These are phyloP conservation scores for Knoxdaviesia capensis DNA, from an alignment of 2,329 filamentous ascomycete genomes.

Conservation along the genomic window DNA sequence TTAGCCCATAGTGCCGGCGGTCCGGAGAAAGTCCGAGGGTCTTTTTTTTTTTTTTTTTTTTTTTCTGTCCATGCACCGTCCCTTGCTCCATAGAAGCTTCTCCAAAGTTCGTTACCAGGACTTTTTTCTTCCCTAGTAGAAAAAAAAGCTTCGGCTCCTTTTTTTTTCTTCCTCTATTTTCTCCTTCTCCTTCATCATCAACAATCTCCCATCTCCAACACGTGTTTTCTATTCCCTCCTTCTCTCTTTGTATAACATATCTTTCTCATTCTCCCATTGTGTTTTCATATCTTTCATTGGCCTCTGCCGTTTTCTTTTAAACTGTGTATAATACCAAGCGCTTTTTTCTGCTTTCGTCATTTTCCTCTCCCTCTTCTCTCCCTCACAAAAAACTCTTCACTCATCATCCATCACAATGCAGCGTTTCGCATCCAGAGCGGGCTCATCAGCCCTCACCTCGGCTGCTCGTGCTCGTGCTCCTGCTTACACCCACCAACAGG, in stretches of 20 bases:
- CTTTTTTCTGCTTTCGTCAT: constrained; percentile 8
- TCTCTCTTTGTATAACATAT: constrained; percentile 3
- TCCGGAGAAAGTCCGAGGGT: too few species aligned
- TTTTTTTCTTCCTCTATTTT: background rate
- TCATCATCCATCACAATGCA: constrained; percentile 51
- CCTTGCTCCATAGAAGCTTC: constrained; percentile 6
- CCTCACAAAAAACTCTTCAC: constrained; percentile 8
- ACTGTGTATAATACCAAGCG: constrained; percentile 5
- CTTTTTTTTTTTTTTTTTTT: too few species aligned
- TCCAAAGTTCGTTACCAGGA: constrained; percentile 5
- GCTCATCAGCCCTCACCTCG: constrained; percentile 62
- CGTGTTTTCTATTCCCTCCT: background rate
- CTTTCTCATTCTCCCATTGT: constrained; percentile 2
- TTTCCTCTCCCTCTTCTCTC: constrained; percentile 11
- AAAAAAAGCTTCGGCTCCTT: background rate
- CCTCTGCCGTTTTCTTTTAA: constrained; percentile 9
- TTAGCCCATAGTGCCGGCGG: too few species aligned
- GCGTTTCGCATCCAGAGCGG: constrained; percentile 64
- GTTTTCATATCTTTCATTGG: constrained; percentile 2
- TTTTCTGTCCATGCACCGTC: too few species aligned
- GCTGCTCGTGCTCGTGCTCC: constrained; percentile 43
- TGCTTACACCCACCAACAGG: constrained; percentile 59
- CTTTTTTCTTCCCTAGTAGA: constrained; percentile 2
- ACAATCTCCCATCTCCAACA: background rate
- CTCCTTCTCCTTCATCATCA: background rate